phyloP scores from a whole-genome alignment of 345 rosid species.

The Eucalyptus microcorys region DNA sequence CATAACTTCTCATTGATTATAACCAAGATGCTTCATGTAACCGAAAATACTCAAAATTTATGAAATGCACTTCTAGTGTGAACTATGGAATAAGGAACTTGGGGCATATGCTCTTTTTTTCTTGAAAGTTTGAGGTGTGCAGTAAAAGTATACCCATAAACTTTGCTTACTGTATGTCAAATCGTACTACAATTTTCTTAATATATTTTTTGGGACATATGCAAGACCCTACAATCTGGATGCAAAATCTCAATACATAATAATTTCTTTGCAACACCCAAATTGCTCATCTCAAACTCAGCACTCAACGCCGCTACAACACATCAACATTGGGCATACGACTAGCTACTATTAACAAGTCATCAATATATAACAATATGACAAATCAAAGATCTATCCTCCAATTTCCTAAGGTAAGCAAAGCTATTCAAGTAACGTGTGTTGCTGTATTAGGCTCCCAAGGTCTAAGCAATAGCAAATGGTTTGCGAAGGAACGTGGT shows the following conservation, averaged over 20 bases:
- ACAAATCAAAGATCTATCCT: background rate
- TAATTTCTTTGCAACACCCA: background rate
- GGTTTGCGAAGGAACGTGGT: background rate
- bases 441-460: background rate
- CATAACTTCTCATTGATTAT: background rate
- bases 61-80: background rate
- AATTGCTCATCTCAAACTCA: background rate
- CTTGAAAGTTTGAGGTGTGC: background rate
- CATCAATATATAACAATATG: background rate
- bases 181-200: background rate
- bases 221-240: accelerated
- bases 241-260: background rate
- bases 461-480: background rate
- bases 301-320: background rate
- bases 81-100: background rate
- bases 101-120: background rate
- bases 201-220: background rate
- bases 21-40: background rate
- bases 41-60: background rate
- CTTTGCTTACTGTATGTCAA: background rate
- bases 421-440: background rate
- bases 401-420: background rate
- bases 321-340: background rate
- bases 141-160: background rate
- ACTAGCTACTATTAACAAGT: background rate